Evolutionary conservation across 805 yeast species (phyloP), one percentile per base, ranked within the genome.

Genomic region (Diddensiella santjacobensis): DNA sequence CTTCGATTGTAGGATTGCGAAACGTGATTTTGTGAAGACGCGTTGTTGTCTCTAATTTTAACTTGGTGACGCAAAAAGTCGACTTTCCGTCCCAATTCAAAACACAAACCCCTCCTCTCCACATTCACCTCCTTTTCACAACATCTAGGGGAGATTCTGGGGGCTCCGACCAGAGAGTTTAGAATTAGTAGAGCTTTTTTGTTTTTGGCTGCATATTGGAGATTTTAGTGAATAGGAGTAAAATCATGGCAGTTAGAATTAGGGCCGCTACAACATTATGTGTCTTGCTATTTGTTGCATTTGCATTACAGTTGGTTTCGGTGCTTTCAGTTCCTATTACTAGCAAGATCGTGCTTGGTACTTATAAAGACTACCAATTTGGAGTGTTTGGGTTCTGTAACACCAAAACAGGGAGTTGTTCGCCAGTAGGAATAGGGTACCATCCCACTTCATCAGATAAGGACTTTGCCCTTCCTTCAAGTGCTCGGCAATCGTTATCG

Each of bases 341-440:
- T 0, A 58, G 62, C 8, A 50, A 53, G 18, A 69, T 83, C 22
- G 58, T 76, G 2, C 70, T 84, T 2, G 76, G 84, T 42, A 62
- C 71, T 1, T 78, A 70, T 58, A 67, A 69, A 18, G 77, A 73
- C 17, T 71, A 71, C 59, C 62, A 67, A 53, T 84, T 80, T 58
- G 91, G 91, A 2, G 86, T 84, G 1, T 82, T 82, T 65, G 91
- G 91, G 1, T 73, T 78, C 55, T 84, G 91, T 62, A 59, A 67
- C 30, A 44, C 40, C 11, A 48, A 49, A 13, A 57, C 64, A 4
- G 59, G 59, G 2, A 54, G 55, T 1, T 79, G 83, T 57, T 68
- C 78, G 1, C 22, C 48, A 0, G 64, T 68, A 1, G 61, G 71
- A 3, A 65, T 79, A 3, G 84, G 84, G 0, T 77, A 76, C 53